Conservation (phyloP, 2,329 filamentous ascomycete genomes). For the Stagonosporopsis rhizophila region DNA sequence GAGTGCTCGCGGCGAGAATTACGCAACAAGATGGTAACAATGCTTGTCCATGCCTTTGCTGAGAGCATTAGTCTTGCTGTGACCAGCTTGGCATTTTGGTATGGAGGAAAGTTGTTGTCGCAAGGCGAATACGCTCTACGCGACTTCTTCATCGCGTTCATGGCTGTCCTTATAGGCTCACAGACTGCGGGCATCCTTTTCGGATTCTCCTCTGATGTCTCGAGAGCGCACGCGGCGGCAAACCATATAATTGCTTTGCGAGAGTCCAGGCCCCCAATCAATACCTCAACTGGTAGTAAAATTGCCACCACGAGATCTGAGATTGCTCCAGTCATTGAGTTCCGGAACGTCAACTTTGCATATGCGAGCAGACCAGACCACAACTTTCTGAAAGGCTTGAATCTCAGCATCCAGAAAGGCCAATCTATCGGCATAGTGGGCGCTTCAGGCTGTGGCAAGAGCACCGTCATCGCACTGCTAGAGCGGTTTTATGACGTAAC, state of each 20-base stretch:
- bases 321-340: not conserved
- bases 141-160: not conserved
- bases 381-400: not conserved
- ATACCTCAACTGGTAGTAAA: not conserved
- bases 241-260: not conserved
- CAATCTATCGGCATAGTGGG: not conserved
- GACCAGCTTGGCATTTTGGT: too few relatives aligned
- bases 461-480: not conserved
- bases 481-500: not conserved
- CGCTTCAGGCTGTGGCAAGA: not conserved
- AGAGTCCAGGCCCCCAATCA: not conserved
- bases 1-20: too few relatives aligned
- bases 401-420: not conserved
- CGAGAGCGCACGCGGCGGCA: not conserved
- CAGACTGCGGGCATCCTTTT: not conserved
- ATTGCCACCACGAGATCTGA: not conserved
- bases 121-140: not conserved
- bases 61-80: too few relatives aligned
- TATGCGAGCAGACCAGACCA: not conserved
- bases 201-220: not conserved
- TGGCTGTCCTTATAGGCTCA: not conserved
- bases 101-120: too few relatives aligned
- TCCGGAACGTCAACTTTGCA: not conserved
- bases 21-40: too few relatives aligned
- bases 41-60: too few relatives aligned